Percentiles rank a stretch among this genome's conserved stretches.
These are phyloP conservation scores for Apiotrichum brassicae DNA, from an alignment of 1,284 basidiomycete genomes.

Conservation along the genomic window DNA sequence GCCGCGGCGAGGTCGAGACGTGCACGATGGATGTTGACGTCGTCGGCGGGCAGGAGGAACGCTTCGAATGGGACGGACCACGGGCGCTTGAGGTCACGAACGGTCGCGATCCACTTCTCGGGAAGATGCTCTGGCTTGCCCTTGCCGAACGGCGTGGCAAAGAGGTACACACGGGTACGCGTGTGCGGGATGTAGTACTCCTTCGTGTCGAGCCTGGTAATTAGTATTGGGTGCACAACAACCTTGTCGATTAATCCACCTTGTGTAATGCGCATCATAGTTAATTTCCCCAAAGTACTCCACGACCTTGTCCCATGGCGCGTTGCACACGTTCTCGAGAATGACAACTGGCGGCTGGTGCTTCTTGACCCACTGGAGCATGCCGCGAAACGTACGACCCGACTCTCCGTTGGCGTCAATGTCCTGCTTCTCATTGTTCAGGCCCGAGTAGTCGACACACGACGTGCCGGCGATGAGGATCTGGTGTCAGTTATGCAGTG, in stretches of 20 bases:
- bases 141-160: constrained; percentile 51
- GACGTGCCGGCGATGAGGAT: constrained; percentile 87
- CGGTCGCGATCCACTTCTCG: constrained; percentile 62
- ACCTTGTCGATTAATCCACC: too few relatives aligned
- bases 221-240: too few relatives aligned
- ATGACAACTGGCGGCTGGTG: constrained; percentile 85
- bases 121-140: constrained; percentile 52
- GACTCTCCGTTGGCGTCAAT: constrained; percentile 83
- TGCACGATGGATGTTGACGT: constrained; percentile 82
- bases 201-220: constrained; percentile 71
- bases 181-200: constrained; percentile 93
- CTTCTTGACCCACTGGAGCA: constrained; percentile 85
- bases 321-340: constrained; percentile 87
- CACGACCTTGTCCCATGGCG: constrained; percentile 76
- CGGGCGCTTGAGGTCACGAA: constrained; percentile 67
- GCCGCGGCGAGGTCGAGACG: constrained; percentile 68
- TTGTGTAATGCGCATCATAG: constrained; percentile 63
- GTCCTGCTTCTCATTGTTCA: constrained; percentile 88
- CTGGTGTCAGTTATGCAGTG: constrained; percentile 15
- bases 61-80: constrained; percentile 85
- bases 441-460: constrained; percentile 91
- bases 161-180: constrained; percentile 76
- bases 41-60: constrained; percentile 83
- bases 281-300: constrained; percentile 67
- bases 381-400: constrained; percentile 80